Conservation (phyloP, 306 rosid species). For the Calophaca sinica region DNA sequence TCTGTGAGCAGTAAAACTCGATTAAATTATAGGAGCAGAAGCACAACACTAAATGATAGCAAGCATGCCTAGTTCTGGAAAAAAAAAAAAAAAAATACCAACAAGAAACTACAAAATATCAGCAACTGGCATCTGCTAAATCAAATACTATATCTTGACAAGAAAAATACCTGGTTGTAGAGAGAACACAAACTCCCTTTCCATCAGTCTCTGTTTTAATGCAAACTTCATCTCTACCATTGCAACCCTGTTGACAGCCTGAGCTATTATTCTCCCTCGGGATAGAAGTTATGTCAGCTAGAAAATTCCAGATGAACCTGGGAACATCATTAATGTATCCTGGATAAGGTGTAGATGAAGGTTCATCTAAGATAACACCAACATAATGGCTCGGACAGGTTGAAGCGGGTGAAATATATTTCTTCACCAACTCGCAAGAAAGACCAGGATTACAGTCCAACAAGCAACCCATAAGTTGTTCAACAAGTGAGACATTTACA, state of each 20-base stretch:
- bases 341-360: slow-evolving; percentile 71
- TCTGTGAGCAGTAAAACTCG: background rate
- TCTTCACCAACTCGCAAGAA: slow-evolving; percentile 85
- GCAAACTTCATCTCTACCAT: slow-evolving; percentile 74
- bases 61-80: background rate
- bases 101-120: slow-evolving; percentile 11
- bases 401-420: slow-evolving; percentile 69
- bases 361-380: slow-evolving; percentile 81
- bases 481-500: slow-evolving; percentile 80
- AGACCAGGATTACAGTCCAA: slow-evolving; percentile 88
- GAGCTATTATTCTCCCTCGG: slow-evolving; percentile 56
- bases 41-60: background rate
- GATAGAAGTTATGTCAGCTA: slow-evolving; percentile 80
- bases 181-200: slow-evolving; percentile 79
- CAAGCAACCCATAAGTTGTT: slow-evolving; percentile 80
- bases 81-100: background rate
- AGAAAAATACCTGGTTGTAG: slow-evolving; percentile 85
- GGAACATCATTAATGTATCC: slow-evolving; percentile 79
- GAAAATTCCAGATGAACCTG: slow-evolving; percentile 86
- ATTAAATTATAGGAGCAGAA: slow-evolving; percentile 10
- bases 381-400: slow-evolving; percentile 90
- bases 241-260: slow-evolving; percentile 72
- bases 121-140: background rate
- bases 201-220: slow-evolving; percentile 74
- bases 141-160: slow-evolving; percentile 1